Evolutionary conservation across 768 basidiomycete genomes (phyloP).

Genomic region (Pulveroboletus sp.): DNA sequence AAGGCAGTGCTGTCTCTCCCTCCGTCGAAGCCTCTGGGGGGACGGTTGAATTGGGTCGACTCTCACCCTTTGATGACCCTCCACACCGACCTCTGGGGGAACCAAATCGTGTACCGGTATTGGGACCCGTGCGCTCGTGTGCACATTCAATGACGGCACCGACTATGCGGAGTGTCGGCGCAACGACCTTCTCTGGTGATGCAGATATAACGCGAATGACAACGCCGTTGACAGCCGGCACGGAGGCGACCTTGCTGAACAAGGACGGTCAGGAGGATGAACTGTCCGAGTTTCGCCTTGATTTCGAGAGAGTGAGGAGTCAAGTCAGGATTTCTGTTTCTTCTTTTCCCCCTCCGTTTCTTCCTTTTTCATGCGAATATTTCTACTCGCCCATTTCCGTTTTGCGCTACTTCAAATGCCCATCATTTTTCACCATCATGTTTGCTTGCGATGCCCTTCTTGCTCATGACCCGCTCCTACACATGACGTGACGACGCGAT

Average conservation of each 20-base stretch:
- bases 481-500: background rate
- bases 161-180: constrained; percentile 30
- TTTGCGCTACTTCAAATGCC: constrained; percentile 8
- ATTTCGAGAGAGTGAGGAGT: constrained; percentile 18
- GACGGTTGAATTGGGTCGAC: constrained; percentile 13
- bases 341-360: background rate
- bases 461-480: background rate
- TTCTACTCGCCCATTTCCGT: background rate
- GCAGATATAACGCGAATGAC: constrained; percentile 27
- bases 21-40: constrained; percentile 47
- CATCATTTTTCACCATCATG: background rate
- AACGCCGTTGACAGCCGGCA: constrained; percentile 17
- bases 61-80: constrained; percentile 23
- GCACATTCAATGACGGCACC: constrained; percentile 23
- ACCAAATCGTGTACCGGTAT: constrained; percentile 23
- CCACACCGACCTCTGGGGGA: constrained; percentile 11
- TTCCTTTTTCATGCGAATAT: background rate
- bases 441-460: constrained; percentile 13
- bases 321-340: background rate
- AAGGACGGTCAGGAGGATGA: background rate
- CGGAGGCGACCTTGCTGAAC: constrained; percentile 9
- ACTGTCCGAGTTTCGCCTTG: constrained; percentile 14
- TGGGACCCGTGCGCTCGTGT: constrained; percentile 33
- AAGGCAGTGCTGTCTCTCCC: constrained; percentile 38
- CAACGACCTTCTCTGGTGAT: constrained; percentile 29